phyloP scores from a whole-genome alignment of 2,329 filamentous ascomycete genomes.

The Eurotiales sp. region DNA sequence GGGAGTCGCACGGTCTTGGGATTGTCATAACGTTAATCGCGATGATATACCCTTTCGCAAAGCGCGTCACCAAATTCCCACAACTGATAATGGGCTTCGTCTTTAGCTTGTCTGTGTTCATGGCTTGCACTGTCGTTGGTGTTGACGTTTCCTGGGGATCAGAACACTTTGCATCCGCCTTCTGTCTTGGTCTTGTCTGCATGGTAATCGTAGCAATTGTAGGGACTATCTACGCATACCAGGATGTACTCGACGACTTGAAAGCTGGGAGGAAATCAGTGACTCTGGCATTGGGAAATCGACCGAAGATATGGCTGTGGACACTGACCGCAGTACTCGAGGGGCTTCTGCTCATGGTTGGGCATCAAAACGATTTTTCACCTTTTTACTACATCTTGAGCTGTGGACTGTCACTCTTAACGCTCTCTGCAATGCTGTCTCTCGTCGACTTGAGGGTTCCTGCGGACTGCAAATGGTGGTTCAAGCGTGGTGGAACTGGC shows the following conservation, averaged over 20 bases:
- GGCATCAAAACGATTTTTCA: slow-evolving; percentile 5
- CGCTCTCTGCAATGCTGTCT: slow-evolving; percentile 6
- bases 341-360: background rate
- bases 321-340: background rate
- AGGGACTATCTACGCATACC: slow-evolving; percentile 6
- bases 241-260: slow-evolving; percentile 4
- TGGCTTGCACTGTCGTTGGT: background rate
- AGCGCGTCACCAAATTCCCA: background rate
- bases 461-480: slow-evolving; percentile 11
- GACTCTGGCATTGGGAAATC: background rate
- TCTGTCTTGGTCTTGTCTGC: background rate
- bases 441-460: slow-evolving; percentile 11
- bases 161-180: background rate
- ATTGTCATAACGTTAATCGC: background rate
- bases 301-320: slow-evolving; percentile 7
- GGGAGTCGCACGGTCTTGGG: background rate
- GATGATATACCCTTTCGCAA: slow-evolving; percentile 5
- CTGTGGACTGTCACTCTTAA: background rate
- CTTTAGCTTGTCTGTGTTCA: background rate
- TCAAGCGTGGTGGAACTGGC: background rate
- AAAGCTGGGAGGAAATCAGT: background rate
- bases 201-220: background rate
- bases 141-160: background rate
- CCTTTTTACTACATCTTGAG: slow-evolving; percentile 5
- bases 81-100: background rate